These are phyloP conservation scores for Suillus lakei DNA, from an alignment of 768 basidiomycete genomes.

Conservation along the genomic window DNA sequence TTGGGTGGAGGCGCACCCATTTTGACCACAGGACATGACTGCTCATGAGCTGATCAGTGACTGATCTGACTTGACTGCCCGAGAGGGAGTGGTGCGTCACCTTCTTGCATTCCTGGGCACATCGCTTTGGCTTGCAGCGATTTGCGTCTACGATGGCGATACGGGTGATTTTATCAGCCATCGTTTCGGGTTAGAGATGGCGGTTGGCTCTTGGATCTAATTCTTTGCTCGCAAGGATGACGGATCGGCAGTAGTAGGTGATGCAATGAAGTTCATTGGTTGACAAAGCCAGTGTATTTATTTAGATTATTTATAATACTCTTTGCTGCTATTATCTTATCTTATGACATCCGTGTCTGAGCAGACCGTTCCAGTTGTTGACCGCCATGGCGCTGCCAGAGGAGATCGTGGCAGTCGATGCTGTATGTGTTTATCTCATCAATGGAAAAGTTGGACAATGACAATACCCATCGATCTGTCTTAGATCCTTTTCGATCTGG, in stretches of 20 bases:
- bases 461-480: background rate
- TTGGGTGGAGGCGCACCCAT: constrained; percentile 67
- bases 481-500: constrained; percentile 71
- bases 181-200: constrained; percentile 29
- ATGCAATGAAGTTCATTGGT: background rate
- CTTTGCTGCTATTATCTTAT: background rate
- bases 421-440: constrained; percentile 42
- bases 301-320: background rate
- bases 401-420: constrained; percentile 49
- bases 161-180: constrained; percentile 97
- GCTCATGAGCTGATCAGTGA: constrained; percentile 15
- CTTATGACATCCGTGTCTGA: background rate
- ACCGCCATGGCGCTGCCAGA: constrained; percentile 13
- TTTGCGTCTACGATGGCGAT: constrained; percentile 94
- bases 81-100: constrained; percentile 37
- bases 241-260: constrained; percentile 1
- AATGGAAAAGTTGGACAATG: background rate
- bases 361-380: background rate
- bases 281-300: background rate
- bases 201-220: constrained; percentile 3
- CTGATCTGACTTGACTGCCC: constrained; percentile 10
- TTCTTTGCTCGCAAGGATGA: constrained; percentile 1
- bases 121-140: constrained; percentile 95
- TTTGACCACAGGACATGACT: constrained; percentile 96
- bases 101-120: constrained; percentile 98